Percentiles rank a stretch among this genome's conserved stretches.
These are phyloP conservation scores for Cerioporus squamosus DNA, from an alignment of 1,284 basidiomycete genomes.

Conservation along the genomic window DNA sequence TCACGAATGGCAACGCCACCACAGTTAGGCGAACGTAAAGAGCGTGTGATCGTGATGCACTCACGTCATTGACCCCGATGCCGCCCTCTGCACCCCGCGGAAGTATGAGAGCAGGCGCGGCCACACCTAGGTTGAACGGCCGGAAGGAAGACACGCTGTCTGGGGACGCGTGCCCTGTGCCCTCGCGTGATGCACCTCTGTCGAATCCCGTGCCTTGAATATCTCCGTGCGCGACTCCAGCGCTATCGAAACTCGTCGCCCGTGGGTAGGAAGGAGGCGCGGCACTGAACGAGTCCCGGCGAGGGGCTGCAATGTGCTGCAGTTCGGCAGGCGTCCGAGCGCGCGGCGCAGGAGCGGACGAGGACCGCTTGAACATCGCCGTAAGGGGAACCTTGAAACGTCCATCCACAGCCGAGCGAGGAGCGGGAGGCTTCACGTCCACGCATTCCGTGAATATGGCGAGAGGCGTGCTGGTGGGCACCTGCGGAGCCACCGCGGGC, in stretches of 20 bases:
- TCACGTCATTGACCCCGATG: slow-evolving; percentile 26
- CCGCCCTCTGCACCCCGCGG: slow-evolving; percentile 17
- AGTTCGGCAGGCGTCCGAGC: slow-evolving; percentile 19
- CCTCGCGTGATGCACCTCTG: slow-evolving; percentile 27
- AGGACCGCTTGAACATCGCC: slow-evolving; percentile 62
- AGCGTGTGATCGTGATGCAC: slow-evolving; percentile 21
- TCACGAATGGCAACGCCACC: slow-evolving; percentile 11
- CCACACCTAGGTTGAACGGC: slow-evolving; percentile 17
- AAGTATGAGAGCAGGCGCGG: slow-evolving; percentile 8
- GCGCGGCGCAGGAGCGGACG: slow-evolving; percentile 53
- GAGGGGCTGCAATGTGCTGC: slow-evolving; percentile 5
- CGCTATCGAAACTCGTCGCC: slow-evolving; percentile 17
- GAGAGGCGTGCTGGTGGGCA: neutral
- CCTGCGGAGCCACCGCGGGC: slow-evolving; percentile 2
- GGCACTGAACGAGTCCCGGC: slow-evolving; percentile 22
- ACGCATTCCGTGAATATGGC: slow-evolving; percentile 16
- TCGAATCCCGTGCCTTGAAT: slow-evolving; percentile 2
- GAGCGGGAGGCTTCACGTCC: slow-evolving; percentile 36
- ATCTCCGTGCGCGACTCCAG: slow-evolving; percentile 5
- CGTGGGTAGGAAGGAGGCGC: slow-evolving; percentile 16
- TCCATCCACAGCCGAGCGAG: slow-evolving; percentile 34
- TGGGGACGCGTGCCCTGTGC: slow-evolving; percentile 17
- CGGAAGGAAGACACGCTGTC: slow-evolving; percentile 22
- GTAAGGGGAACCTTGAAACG: slow-evolving; percentile 55
- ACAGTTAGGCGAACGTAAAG: slow-evolving; percentile 12